Conservation (phyloP, 75 land plant genomes). For the Picea glauca region DNA sequence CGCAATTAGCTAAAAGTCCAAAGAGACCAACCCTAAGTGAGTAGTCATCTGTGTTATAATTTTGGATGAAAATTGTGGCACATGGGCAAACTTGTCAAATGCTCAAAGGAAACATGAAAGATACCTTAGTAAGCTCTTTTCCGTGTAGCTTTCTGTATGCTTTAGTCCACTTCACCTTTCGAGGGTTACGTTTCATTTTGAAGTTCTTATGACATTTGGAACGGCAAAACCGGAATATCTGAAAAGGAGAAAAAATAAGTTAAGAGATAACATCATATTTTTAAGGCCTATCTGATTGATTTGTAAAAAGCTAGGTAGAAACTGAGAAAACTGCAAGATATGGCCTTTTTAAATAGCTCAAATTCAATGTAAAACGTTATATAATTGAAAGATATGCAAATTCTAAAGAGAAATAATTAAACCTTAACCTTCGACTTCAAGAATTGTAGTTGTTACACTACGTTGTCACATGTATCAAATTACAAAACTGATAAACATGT, state of each 20-base stretch:
- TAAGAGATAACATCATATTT: neutral
- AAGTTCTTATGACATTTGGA: constrained; percentile 99
- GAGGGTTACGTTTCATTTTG: constrained; percentile 99
- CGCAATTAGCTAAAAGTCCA: neutral
- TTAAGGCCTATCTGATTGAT: neutral
- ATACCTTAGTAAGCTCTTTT: constrained; percentile 91
- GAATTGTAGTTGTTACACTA: neutral
- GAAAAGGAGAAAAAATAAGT: constrained; percentile 6
- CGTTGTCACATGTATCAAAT: neutral
- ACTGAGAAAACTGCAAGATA: neutral
- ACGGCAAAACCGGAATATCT: constrained; percentile 92
- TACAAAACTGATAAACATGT: neutral
- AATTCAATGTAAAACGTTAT: too few relatives aligned
- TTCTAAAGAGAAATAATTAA: too few relatives aligned
- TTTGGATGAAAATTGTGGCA: neutral
- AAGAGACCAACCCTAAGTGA: neutral
- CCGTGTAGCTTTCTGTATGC: constrained; percentile 87
- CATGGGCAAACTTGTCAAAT: neutral
- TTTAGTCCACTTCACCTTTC: constrained; percentile 99
- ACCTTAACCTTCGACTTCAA: too few relatives aligned
- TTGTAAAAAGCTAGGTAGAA: neutral
- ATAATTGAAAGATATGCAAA: too few relatives aligned
- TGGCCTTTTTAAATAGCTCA: neutral
- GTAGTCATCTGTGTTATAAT: too few relatives aligned
- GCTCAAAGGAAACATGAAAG: neutral